Evolutionary conservation across 1,284 basidiomycete species (phyloP).

Genomic region (Inonotus hispidus): DNA sequence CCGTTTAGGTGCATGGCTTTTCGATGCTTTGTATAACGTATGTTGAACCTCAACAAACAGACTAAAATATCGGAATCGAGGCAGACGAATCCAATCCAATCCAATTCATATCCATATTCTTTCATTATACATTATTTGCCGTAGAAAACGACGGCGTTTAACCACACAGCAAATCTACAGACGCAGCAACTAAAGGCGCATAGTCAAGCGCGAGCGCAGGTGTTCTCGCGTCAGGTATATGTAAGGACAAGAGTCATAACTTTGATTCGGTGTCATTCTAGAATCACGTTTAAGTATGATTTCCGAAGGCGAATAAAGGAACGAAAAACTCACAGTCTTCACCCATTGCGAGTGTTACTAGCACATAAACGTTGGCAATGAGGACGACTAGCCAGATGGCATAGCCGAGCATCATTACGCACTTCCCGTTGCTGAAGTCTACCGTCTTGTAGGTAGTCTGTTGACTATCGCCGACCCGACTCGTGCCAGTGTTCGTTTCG

Average conservation of each 20-base stretch:
- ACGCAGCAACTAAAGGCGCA: background rate
- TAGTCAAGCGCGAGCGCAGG: no score
- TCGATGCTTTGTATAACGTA: background rate
- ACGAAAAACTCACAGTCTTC: background rate
- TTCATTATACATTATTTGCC: background rate
- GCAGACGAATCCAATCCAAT: background rate
- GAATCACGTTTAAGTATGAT: background rate
- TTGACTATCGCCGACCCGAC: constrained; percentile 12
- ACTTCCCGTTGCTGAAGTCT: constrained; percentile 58
- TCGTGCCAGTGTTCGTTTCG: constrained; percentile 6
- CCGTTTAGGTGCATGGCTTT: constrained; percentile 3
- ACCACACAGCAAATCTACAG: background rate
- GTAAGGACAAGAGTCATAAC: background rate
- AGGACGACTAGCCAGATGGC: constrained; percentile 61
- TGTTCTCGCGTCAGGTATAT: no score
- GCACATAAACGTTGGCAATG: constrained; percentile 63
- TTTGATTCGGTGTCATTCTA: background rate
- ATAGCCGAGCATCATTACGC: constrained; percentile 50
- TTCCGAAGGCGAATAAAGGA: background rate
- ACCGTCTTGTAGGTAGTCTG: constrained; percentile 29
- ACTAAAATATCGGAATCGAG: background rate
- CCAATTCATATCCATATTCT: background rate
- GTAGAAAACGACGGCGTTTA: background rate
- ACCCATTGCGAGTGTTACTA: constrained; percentile 44
- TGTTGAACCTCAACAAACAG: background rate